Conservation (phyloP, 2,329 filamentous ascomycete species). For the Epichloe baconii region DNA sequence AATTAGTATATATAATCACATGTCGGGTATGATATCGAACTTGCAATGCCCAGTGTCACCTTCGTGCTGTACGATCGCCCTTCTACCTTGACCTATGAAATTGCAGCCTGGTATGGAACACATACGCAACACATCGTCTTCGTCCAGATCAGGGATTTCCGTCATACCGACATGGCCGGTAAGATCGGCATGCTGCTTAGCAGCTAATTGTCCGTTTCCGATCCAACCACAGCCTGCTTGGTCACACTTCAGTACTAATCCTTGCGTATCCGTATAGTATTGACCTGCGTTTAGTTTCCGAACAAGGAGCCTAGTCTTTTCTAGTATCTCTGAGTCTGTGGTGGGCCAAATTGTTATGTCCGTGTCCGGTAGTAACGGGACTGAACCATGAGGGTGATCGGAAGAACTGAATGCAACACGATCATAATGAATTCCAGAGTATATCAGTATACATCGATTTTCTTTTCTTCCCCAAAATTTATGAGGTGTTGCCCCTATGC, state of each 20-base stretch:
- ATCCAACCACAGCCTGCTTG: slow-evolving; percentile 48
- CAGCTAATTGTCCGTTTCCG: slow-evolving; percentile 52
- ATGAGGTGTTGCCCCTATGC: slow-evolving; percentile 22
- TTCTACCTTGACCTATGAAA: slow-evolving; percentile 27
- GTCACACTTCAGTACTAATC: slow-evolving; percentile 68
- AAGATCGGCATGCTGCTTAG: slow-evolving; percentile 46
- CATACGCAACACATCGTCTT: slow-evolving; percentile 59
- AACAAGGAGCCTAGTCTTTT: slow-evolving; percentile 52
- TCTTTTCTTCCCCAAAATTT: slow-evolving; percentile 63
- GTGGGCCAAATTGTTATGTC: slow-evolving; percentile 49
- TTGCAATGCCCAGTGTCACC: slow-evolving; percentile 44
- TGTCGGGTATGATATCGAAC: slow-evolving; percentile 25
- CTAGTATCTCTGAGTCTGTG: slow-evolving; percentile 53
- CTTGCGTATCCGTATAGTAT: slow-evolving; percentile 81
- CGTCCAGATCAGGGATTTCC: slow-evolving; percentile 68
- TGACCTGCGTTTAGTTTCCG: slow-evolving; percentile 52
- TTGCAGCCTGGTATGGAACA: slow-evolving; percentile 54
- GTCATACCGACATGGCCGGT: slow-evolving; percentile 49
- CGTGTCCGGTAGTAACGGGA: slow-evolving; percentile 44
- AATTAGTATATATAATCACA: neutral
- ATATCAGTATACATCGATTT: slow-evolving; percentile 68
- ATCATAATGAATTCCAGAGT: slow-evolving; percentile 91
- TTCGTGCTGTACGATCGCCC: slow-evolving; percentile 29
- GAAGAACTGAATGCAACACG: slow-evolving; percentile 64
- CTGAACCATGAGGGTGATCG: slow-evolving; percentile 24